phyloP scores from a whole-genome alignment of 805 yeast species.

The Cyberlindnera veronae region DNA sequence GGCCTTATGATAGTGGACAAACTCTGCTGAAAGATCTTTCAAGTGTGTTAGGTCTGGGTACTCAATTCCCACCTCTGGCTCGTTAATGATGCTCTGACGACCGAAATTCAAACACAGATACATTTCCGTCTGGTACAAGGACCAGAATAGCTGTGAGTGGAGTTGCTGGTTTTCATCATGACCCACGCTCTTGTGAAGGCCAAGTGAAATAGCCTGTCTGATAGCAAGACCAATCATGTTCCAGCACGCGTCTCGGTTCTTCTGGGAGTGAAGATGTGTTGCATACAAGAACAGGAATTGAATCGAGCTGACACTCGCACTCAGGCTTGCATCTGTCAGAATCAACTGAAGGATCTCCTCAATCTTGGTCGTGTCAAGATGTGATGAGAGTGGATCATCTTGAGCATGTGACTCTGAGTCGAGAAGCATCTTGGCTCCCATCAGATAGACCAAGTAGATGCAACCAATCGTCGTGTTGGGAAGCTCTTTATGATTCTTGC shows the following conservation, averaged over 20 bases:
- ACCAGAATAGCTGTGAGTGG: constrained; percentile 38
- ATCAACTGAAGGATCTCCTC: constrained; percentile 41
- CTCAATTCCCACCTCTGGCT: constrained; percentile 42
- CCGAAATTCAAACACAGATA: constrained; percentile 43
- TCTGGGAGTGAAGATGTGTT: constrained; percentile 40
- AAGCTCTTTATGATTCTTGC: constrained; percentile 3
- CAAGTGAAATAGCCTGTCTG: constrained; percentile 46
- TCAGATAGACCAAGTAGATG: constrained; percentile 43
- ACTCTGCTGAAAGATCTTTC: constrained; percentile 25
- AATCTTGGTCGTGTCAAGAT: constrained; percentile 27
- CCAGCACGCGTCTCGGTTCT: constrained; percentile 47
- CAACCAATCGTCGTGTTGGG: constrained; percentile 34
- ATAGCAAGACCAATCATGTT: constrained; percentile 44
- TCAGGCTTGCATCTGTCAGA: constrained; percentile 40
- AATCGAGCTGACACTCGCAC: constrained; percentile 44
- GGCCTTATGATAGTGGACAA: constrained; percentile 31
- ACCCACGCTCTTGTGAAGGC: constrained; percentile 40
- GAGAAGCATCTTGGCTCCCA: constrained; percentile 25
- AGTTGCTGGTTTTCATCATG: constrained; percentile 16
- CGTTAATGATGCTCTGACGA: constrained; percentile 40
- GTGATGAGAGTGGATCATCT: too few species aligned
- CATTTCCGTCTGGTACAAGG: constrained; percentile 40
- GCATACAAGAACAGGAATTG: constrained; percentile 40
- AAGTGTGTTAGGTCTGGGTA: constrained; percentile 30
- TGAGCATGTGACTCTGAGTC: constrained; percentile 15